Evolutionary conservation across 371 early-diverging fungal genomes (phyloP), one percentile per base, ranked within the genome.

Genomic region (Mortierella sp.): DNA sequence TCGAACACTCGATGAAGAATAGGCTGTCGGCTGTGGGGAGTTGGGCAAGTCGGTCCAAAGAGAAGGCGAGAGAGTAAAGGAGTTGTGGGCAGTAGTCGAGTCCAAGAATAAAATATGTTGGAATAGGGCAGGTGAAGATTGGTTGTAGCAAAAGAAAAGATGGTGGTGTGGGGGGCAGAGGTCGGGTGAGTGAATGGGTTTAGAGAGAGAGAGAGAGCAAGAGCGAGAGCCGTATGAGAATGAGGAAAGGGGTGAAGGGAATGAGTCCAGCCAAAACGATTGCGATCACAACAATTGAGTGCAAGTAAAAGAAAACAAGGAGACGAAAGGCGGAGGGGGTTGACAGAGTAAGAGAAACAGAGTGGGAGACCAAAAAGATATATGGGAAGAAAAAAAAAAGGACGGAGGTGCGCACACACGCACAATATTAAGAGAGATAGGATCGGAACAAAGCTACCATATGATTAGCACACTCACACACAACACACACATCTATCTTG

Each of bases 381-480:
- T 52, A 11, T 18, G 9, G n/a, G 18, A n/a, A 18, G 20, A n/a
- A n/a, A n/a, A 51, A 18, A 20, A 55, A 26, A 55, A 12, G 28
- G 28, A 8, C 5, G 16, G 55, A 55, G 30, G 28, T 47, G 47
- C 20, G 20, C 20, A 20, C 20, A 20, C 47, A 20, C 20, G 12
- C 4, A 18, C 10, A 18, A 20, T 47, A 47, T 5, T 35, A 35
- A 35, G 51, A 51, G n/a, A 51, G 18, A 51, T n/a, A 5, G 18
- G 18, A 51, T 5, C n/a, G 51, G n/a, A 51, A 18, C 51, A 51
- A n/a, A 45, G 5, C 12, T 9, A 51, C 51, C 51, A 51, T 51
- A 51, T 51, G 51, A 51, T 51, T 51, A 51, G 51, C 51, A 51
- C 51, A 5, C 51, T n/a, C 47, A n/a, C n/a, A n/a, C n/a, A 45